Conservation (phyloP, 1,284 basidiomycete genomes). For the Fomitopsis pinicola region DNA sequence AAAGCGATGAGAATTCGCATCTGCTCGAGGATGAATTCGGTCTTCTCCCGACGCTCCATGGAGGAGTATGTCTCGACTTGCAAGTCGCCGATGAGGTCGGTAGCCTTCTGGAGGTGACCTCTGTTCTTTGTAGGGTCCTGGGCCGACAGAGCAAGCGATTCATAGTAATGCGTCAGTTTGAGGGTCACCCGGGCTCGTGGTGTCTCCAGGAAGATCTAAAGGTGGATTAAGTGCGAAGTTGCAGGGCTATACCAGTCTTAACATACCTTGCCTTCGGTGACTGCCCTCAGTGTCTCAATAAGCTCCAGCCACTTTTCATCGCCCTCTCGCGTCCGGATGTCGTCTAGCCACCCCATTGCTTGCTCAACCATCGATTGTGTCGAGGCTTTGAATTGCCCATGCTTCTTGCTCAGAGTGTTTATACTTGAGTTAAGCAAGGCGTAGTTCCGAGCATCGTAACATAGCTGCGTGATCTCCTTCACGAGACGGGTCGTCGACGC, state of each 20-base stretch:
- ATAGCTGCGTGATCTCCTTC: conserved; percentile 67
- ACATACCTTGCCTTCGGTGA: conserved; percentile 93
- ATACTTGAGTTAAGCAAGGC: conserved; percentile 72
- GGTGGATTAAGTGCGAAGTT: background rate
- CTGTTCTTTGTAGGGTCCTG: conserved; percentile 45
- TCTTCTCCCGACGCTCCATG: conserved; percentile 98
- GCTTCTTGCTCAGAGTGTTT: conserved; percentile 85
- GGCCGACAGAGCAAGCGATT: conserved; percentile 49
- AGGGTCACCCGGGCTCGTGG: conserved; percentile 93
- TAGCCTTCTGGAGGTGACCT: conserved; percentile 76
- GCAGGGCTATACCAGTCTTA: background rate
- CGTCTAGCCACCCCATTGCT: conserved; percentile 76
- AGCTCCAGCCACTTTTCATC: conserved; percentile 81
- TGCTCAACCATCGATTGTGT: conserved; percentile 90
- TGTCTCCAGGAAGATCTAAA: conserved; percentile 94
- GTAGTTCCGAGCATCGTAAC: conserved; percentile 71
- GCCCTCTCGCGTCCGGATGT: conserved; percentile 65
- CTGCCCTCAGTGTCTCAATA: conserved; percentile 83
- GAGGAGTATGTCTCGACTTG: conserved; percentile 99
- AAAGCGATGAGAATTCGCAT: conserved; percentile 85
- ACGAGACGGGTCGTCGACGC: conserved; percentile 86
- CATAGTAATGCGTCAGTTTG: conserved; percentile 80
- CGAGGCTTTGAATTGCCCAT: conserved; percentile 92
- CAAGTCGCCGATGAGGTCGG: conserved; percentile 89
- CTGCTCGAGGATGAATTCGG: conserved; percentile 97